Base-by-base conservation (phyloP, 1,139 yeast genomes). In the Magnusiomyces paraingens region DNA sequence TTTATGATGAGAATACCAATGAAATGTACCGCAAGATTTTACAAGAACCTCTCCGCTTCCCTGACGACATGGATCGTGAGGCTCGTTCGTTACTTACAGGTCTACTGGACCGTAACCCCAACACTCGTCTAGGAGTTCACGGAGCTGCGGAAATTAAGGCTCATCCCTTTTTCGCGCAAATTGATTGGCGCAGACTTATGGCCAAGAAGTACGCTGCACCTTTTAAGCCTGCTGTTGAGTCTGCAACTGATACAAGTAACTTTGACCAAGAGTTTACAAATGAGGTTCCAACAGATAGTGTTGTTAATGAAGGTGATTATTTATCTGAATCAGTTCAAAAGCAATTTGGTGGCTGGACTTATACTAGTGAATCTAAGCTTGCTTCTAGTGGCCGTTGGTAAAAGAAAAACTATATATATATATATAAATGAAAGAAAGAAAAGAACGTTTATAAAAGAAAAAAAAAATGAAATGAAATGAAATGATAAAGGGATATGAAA, bases 261-360 rank as follows among this genome's bases (percentile, higher is more conserved):
- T 93, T 93, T 66, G 97, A 91, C 68, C 82, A 83, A 58, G 98
- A 90, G 67, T 93, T 93, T 68, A 93, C 99, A 10, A 84, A 78
- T 64, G 98, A 93, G 65, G 83, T 86, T 63, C 98, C 99, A 3
- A 86, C 90, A 62, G 99, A 93, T 69, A 86, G 96, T 56, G 98
- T 93, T 12, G 97, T 91, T 26, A 96, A 91, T 67, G 96, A 90
- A 66, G 42, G 40, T 2, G 49, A 46, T 46, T 87, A 80, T 62
- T 64, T 73, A 50, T 63, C 79, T 82, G 71, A 87, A 89, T 68
- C 96, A 61, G 96, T 93, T 21, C 99, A 93, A 70, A 84, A 86
- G 67, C 98, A 93, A 71, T 93, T 93, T 76, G 98, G 96, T 50
- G 98, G 99, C 3, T 93, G 99, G 99, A 91, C 97, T 1, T 91